Percentiles rank a stretch among this genome's conserved stretches.
phyloP scores from a whole-genome alignment of 2,329 filamentous ascomycete genomes.

The Neofusicoccum umdonicola region DNA sequence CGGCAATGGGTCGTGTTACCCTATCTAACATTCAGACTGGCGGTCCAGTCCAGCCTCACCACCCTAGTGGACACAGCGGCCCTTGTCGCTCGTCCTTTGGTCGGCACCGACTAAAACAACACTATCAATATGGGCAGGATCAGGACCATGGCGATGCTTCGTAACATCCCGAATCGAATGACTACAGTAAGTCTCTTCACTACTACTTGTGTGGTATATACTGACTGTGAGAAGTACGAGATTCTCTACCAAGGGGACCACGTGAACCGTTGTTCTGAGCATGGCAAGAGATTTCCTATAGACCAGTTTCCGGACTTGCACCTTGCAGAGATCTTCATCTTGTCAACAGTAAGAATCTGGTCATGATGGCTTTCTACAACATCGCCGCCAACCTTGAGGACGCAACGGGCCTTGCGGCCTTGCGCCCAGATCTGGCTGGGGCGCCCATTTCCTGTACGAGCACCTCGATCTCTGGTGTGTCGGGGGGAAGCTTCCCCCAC shows the following conservation, averaged over 20 bases:
- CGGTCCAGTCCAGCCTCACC: slow-evolving; percentile 21
- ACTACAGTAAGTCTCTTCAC: slow-evolving; percentile 47
- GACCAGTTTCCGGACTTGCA: slow-evolving; percentile 77
- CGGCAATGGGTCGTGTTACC: no score
- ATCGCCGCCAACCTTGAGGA: no score
- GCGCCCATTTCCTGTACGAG: no score
- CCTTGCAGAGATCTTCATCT: slow-evolving; percentile 68
- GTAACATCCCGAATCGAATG: slow-evolving; percentile 93
- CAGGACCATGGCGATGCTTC: slow-evolving; percentile 72
- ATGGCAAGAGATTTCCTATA: slow-evolving; percentile 83
- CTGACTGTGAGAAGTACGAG: no score
- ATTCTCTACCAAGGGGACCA: slow-evolving; percentile 68
- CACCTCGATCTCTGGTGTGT: no score
- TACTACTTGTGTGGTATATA: no score
- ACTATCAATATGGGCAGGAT: slow-evolving; percentile 39
- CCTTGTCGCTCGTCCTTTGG: background rate
- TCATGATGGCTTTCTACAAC: no score
- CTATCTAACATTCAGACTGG: background rate
- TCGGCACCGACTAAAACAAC: slow-evolving; percentile 29
- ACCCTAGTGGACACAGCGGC: slow-evolving; percentile 8
- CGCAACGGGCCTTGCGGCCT: no score
- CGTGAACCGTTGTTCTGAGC: slow-evolving; percentile 80
- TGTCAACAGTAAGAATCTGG: no score
- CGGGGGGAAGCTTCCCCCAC: no score
- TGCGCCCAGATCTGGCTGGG: no score